These are phyloP conservation scores for Scutellaria baicalensis DNA, from an alignment of 257 asterid genomes.

Conservation along the genomic window DNA sequence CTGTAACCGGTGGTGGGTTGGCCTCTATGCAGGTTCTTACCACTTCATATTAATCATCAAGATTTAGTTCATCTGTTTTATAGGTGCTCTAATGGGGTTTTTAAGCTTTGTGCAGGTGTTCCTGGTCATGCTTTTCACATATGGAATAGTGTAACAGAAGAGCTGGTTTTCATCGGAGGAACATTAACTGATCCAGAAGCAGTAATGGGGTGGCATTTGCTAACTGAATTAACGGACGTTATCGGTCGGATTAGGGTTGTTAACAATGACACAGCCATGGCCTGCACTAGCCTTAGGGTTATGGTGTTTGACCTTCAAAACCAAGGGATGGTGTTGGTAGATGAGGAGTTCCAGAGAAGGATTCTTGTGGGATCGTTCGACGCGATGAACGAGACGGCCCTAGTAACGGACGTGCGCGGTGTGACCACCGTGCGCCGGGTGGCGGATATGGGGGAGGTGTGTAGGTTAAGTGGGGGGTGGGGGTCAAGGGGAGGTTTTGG, in stretches of 20 bases:
- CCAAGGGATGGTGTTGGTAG: slow-evolving; percentile 38
- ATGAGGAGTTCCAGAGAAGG: slow-evolving; percentile 39
- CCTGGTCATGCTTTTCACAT: slow-evolving; percentile 74
- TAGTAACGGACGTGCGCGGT: slow-evolving; percentile 36
- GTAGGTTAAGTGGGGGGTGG: slow-evolving; percentile 52
- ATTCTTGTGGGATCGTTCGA: slow-evolving; percentile 49
- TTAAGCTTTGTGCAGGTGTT: slow-evolving; percentile 34
- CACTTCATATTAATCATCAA: too few species aligned
- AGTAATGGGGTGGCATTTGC: slow-evolving; percentile 73
- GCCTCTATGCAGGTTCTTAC: slow-evolving; percentile 68
- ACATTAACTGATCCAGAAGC: slow-evolving; percentile 72
- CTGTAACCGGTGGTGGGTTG: slow-evolving; percentile 81
- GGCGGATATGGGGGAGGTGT: slow-evolving; percentile 30
- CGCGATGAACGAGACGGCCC: slow-evolving; percentile 25
- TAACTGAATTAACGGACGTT: slow-evolving; percentile 48
- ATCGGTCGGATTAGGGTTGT: slow-evolving; percentile 61
- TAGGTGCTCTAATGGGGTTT: background rate
- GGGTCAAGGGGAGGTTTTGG: slow-evolving; percentile 27
- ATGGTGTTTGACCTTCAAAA: slow-evolving; percentile 45
- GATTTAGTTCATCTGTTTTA: background rate
- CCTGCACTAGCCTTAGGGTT: slow-evolving; percentile 48
- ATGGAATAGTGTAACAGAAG: slow-evolving; percentile 70
- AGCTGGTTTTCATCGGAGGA: slow-evolving; percentile 69
- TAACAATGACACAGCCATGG: slow-evolving; percentile 42
- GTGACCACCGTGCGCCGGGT: slow-evolving; percentile 35